Evolutionary conservation across 441 rosid genomes (phyloP).

Genomic region (Mallotus repandus): DNA sequence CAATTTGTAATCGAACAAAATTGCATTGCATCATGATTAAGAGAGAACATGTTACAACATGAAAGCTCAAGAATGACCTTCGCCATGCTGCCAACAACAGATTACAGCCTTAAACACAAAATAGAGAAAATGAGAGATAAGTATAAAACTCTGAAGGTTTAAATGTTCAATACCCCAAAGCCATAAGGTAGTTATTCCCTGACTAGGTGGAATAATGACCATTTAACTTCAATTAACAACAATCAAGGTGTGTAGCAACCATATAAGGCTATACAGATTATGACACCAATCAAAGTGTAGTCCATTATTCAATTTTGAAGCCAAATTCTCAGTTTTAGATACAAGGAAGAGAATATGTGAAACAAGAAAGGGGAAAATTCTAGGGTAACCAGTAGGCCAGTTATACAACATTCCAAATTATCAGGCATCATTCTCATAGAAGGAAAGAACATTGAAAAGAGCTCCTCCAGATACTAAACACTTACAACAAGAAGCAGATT

Average conservation of each 20-base stretch:
- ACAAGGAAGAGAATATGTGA: no score
- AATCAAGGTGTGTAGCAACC: background rate
- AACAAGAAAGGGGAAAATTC: background rate
- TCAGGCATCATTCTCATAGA: conserved; percentile 19
- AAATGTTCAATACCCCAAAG: background rate
- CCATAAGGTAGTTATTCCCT: no score
- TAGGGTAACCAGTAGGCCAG: background rate
- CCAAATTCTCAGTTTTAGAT: background rate
- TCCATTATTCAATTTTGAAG: background rate
- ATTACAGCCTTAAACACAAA: conserved; percentile 38
- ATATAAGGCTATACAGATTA: background rate
- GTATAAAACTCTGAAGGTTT: background rate
- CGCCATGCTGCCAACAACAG: conserved; percentile 2
- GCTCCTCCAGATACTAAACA: no score
- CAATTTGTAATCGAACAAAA: background rate
- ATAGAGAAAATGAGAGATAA: conserved; percentile 21
- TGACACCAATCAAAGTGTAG: background rate
- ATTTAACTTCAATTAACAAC: background rate
- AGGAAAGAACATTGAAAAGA: conserved; percentile 19
- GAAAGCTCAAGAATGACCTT: conserved; percentile 7
- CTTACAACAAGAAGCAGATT: conserved; percentile 35
- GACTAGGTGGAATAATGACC: no score
- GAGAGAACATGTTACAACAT: background rate
- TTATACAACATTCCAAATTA: conserved; percentile 11
- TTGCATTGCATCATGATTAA: background rate